Evolutionary conservation across 805 yeast species (phyloP).

Genomic region (Danielia oregonensis): DNA sequence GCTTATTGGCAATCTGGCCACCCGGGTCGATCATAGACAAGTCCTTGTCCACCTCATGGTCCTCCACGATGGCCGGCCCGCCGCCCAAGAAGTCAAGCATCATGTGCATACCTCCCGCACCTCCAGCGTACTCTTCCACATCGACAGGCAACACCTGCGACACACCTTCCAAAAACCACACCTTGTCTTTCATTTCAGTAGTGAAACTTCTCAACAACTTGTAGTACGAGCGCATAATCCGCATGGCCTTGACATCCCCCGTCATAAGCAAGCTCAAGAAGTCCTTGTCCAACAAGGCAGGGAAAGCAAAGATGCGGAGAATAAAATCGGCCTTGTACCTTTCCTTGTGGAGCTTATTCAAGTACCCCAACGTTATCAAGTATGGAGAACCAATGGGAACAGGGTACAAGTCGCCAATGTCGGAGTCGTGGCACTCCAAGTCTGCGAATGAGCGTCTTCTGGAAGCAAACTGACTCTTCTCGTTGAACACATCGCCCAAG

Average conservation of each 20-base stretch:
- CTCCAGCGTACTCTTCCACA: conserved; percentile 86
- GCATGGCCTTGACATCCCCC: conserved; percentile 84
- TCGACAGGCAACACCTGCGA: conserved; percentile 85
- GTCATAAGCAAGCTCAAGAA: conserved; percentile 74
- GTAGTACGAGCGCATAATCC: conserved; percentile 87
- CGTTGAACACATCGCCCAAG: conserved; percentile 66
- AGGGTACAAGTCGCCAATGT: conserved; percentile 82
- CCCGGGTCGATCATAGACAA: conserved; percentile 41
- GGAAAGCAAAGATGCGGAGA: conserved; percentile 84
- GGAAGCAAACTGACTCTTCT: conserved; percentile 28
- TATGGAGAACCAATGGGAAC: conserved; percentile 81
- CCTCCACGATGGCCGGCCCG: conserved; percentile 39
- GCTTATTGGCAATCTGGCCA: conserved; percentile 42
- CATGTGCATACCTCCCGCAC: conserved; percentile 87
- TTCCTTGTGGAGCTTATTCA: conserved; percentile 80
- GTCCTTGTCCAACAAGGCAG: conserved; percentile 81
- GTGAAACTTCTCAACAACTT: conserved; percentile 76
- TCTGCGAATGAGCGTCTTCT: conserved; percentile 39
- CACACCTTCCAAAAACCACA: conserved; percentile 87
- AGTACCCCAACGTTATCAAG: conserved; percentile 78
- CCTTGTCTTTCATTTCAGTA: conserved; percentile 80
- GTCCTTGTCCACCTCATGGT: conserved; percentile 38
- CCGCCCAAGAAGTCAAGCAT: conserved; percentile 86
- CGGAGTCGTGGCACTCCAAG: conserved; percentile 79
- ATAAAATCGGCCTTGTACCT: conserved; percentile 82